These are phyloP conservation scores for Trichosanthes cucumerina DNA, from an alignment of 306 rosid genomes.

Conservation along the genomic window DNA sequence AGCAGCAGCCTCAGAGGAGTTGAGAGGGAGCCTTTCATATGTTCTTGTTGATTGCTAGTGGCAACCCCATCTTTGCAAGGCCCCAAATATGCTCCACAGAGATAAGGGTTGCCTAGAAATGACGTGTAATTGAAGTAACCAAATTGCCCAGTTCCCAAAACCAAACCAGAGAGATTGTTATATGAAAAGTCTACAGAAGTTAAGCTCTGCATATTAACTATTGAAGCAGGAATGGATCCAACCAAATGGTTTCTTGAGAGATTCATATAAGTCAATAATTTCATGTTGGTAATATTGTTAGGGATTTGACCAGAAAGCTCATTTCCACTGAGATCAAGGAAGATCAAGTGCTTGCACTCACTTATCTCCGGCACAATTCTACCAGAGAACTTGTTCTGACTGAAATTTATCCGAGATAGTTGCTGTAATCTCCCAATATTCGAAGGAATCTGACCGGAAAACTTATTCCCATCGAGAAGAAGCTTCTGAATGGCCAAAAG, in stretches of 20 bases:
- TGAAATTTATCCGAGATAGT: conserved; percentile 68
- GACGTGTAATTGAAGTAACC: conserved; percentile 93
- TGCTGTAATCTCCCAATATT: conserved; percentile 74
- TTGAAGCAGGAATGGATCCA: conserved; percentile 62
- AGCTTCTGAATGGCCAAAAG: conserved; percentile 79
- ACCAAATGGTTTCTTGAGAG: conserved; percentile 71
- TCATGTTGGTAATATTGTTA: conserved; percentile 58
- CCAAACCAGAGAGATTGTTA: conserved; percentile 90
- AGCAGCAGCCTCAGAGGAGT: conserved; percentile 17
- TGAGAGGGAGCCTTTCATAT: conserved; percentile 43
- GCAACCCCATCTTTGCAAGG: conserved; percentile 48
- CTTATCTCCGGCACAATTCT: conserved; percentile 53
- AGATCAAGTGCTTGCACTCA: conserved; percentile 66
- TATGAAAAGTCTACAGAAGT: conserved; percentile 85
- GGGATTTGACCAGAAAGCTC: conserved; percentile 72
- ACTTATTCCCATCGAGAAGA: conserved; percentile 70
- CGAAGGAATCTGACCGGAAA: conserved; percentile 59
- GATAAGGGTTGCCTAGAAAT: conserved; percentile 65
- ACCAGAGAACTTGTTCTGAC: conserved; percentile 64
- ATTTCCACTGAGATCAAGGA: conserved; percentile 77
- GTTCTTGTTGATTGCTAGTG: conserved; percentile 32
- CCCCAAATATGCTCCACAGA: conserved; percentile 81
- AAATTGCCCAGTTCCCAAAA: conserved; percentile 86
- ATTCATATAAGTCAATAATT: conserved; percentile 70
- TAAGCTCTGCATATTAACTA: conserved; percentile 78